Conservation (phyloP, 2,329 filamentous ascomycete genomes). For the Exophiala spinifera region DNA sequence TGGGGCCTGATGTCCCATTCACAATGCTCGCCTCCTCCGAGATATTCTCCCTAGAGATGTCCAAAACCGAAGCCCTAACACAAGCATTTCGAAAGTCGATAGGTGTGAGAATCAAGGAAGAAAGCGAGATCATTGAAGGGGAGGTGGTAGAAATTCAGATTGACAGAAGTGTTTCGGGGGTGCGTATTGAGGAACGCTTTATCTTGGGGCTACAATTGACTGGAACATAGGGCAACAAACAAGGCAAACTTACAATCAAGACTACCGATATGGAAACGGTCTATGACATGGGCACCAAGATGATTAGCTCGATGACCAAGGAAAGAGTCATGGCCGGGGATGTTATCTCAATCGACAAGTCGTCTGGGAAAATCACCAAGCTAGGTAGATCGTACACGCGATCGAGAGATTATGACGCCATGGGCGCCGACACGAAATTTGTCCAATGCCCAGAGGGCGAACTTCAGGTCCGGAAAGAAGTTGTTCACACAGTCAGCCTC, state of each 20-base stretch:
- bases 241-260: constrained; percentile 98
- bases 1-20: constrained; percentile 92
- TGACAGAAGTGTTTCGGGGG: constrained; percentile 89
- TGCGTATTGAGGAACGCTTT: constrained; percentile 32
- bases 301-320: constrained; percentile 99
- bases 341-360: constrained; percentile 98
- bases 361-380: constrained; percentile 96
- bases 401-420: constrained; percentile 96
- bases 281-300: constrained; percentile 99
- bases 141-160: constrained; percentile 99
- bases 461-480: constrained; percentile 93
- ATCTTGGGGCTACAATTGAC: constrained; percentile 23
- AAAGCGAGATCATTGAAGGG: constrained; percentile 98
- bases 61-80: constrained; percentile 95
- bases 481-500: constrained; percentile 91
- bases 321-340: constrained; percentile 98
- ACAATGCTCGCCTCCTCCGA: constrained; percentile 94
- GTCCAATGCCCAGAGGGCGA: constrained; percentile 96
- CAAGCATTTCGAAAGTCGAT: constrained; percentile 99
- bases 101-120: constrained; percentile 95
- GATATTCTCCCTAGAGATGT: constrained; percentile 99
- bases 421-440: constrained; percentile 98
- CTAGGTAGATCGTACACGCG: constrained; percentile 91
- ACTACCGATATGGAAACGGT: constrained; percentile 99
- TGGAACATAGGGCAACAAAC: constrained; percentile 70